phyloP scores from a whole-genome alignment of 2,329 filamentous ascomycete species.

The Aspergillus sp. region DNA sequence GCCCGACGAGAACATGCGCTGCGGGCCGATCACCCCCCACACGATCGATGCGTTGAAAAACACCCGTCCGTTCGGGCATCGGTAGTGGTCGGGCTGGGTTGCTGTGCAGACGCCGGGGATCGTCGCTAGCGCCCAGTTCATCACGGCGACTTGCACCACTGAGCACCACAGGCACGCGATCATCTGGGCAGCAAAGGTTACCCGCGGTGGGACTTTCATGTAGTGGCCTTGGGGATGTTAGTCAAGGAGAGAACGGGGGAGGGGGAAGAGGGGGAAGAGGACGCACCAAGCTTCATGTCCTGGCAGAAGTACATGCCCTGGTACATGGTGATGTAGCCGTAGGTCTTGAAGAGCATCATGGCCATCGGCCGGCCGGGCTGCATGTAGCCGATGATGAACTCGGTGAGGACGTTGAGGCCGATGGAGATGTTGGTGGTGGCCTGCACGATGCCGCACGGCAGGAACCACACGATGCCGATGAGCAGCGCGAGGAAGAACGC shows the following conservation, averaged over 20 bases:
- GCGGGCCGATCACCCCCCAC: conserved; percentile 71
- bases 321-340: conserved; percentile 67
- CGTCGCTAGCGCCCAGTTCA: conserved; percentile 48
- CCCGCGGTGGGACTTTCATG: conserved; percentile 56
- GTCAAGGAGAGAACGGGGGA: not conserved
- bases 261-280: not conserved
- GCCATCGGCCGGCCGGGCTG: conserved; percentile 68
- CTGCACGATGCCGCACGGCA: conserved; percentile 64
- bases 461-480: conserved; percentile 62
- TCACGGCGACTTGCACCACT: conserved; percentile 48
- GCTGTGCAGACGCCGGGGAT: conserved; percentile 66
- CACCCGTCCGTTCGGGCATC: conserved; percentile 57
- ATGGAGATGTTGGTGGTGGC: conserved; percentile 67
- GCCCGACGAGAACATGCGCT: conserved; percentile 64
- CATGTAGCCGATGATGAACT: conserved; percentile 72
- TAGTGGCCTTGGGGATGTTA: conserved; percentile 51
- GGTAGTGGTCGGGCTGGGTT: conserved; percentile 58
- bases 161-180: conserved; percentile 51
- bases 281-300: conserved; percentile 60
- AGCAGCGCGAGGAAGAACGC: conserved; percentile 65
- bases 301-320: conserved; percentile 65
- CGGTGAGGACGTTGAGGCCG: conserved; percentile 70
- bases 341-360: conserved; percentile 78
- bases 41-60: conserved; percentile 71
- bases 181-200: conserved; percentile 54